Conservation (phyloP, 2,329 filamentous ascomycete genomes). For the Clonostachys sp. region DNA sequence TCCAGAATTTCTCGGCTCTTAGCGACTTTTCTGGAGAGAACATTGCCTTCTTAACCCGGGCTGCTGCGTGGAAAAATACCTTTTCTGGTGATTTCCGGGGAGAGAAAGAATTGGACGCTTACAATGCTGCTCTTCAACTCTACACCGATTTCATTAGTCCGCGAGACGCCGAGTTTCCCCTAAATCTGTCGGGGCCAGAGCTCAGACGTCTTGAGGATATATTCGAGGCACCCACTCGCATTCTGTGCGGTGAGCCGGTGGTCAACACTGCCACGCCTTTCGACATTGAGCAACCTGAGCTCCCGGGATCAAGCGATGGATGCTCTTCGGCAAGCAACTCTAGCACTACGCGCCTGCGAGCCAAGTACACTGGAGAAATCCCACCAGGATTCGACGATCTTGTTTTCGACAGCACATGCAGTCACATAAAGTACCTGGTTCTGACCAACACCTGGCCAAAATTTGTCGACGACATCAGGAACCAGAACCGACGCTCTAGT, state of each 20-base stretch:
- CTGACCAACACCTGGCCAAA: slow-evolving; percentile 66
- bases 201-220: slow-evolving; percentile 47
- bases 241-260: slow-evolving; percentile 29
- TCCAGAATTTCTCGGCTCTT: slow-evolving; percentile 47
- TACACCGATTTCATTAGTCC: slow-evolving; percentile 58
- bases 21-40: slow-evolving; percentile 56
- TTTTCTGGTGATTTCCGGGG: slow-evolving; percentile 1
- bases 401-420: slow-evolving; percentile 55
- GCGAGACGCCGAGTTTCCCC: slow-evolving; percentile 58
- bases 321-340: background rate
- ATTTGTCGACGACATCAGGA: slow-evolving; percentile 14
- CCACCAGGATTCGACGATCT: slow-evolving; percentile 39
- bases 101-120: slow-evolving; percentile 28
- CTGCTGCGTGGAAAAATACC: slow-evolving; percentile 38
- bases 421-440: slow-evolving; percentile 60
- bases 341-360: background rate
- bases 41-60: slow-evolving; percentile 46
- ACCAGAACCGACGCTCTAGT: no score
- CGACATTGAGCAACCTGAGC: slow-evolving; percentile 13
- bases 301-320: no score
- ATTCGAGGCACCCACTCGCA: slow-evolving; percentile 49
- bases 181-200: slow-evolving; percentile 59
- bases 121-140: slow-evolving; percentile 53
- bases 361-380: slow-evolving; percentile 31
- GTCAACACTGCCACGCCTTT: slow-evolving; percentile 36